Evolutionary conservation across 208 protist genomes (phyloP).

Genomic region (Herpetomonas tarakana): DNA sequence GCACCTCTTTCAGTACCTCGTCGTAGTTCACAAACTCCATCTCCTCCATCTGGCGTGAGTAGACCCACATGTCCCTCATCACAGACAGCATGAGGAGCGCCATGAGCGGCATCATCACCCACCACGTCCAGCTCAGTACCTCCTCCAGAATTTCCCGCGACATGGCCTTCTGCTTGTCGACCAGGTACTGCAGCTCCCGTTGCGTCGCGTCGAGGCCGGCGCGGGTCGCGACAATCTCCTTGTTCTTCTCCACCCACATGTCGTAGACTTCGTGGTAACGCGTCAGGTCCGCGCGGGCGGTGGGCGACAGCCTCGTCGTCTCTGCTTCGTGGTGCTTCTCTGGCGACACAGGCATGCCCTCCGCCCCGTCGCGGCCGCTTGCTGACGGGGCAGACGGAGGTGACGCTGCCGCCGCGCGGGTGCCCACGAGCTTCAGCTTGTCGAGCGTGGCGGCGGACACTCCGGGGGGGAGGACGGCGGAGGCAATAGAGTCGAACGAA

Average conservation of each 20-base stretch:
- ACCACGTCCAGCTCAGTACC: slow-evolving; percentile 19
- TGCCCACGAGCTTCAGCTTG: background rate
- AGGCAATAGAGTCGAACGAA: background rate
- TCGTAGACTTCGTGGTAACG: background rate
- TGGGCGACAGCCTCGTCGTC: background rate
- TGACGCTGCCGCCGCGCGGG: no score
- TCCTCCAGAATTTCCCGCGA: slow-evolving; percentile 13
- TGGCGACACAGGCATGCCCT: no score
- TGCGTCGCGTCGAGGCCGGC: background rate
- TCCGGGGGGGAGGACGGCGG: background rate
- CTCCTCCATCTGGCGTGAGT: slow-evolving; percentile 21
- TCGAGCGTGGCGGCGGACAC: background rate
- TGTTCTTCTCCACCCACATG: slow-evolving; percentile 2
- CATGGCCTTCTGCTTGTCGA: slow-evolving; percentile 8
- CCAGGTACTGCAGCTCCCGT: slow-evolving; percentile 5
- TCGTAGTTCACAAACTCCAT: slow-evolving; percentile 31
- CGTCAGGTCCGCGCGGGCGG: background rate
- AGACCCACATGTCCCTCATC: slow-evolving; percentile 18
- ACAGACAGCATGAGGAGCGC: slow-evolving; percentile 19
- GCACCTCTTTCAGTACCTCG: slow-evolving; percentile 13
- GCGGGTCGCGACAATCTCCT: background rate
- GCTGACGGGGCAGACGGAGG: no score
- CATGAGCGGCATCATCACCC: slow-evolving; percentile 27
- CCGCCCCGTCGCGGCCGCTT: no score
- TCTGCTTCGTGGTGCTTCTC: no score